Base-by-base conservation (phyloP, 2,329 filamentous ascomycete species). In the Exserohilum turcica region DNA sequence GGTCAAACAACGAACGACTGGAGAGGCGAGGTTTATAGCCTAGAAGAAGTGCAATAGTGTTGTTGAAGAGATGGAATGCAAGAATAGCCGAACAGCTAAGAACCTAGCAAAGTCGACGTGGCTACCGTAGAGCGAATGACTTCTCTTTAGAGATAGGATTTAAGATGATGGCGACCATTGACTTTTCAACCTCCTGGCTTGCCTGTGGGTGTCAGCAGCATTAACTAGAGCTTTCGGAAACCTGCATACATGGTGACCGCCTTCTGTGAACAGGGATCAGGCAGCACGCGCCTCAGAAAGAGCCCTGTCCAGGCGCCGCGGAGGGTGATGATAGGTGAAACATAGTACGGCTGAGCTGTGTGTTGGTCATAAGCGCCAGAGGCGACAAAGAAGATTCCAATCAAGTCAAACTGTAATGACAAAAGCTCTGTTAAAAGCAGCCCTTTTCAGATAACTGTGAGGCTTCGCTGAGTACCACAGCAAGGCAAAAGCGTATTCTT, bases 1-100 rank as follows among this genome's bases (percentile, higher is more conserved):
- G 44, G 27, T 51, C 54, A 57, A 48, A 47, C 46, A 35, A 39
- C 32, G 32, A 50, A 50, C 37, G 37, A 42, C 21, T 54, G 19
- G 51, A 47, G 51, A 31, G 39, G 33, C 42, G 50, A 46, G 33
- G 57, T 62, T 63, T 65, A 67, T 63, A 66, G 43, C 40, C 49
- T 15, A 52, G 56, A 55, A 21, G 33, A 54, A 47, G 45, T 39
- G 18, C 19, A n/a, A n/a, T 35, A 43, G 38, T 42, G 36, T 44
- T 33, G 10, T 31, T 5, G 21, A 27, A 28, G 37, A 29, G 18
- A 16, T 16, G 48, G 18, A 37, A 18, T 27, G 42, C 21, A 27
- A 28, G 35, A 15, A 24, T 35, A 29, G 28, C 18, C 33, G 24
- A 24, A 15, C 51, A 29, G 53, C 16, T 48, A 38, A 24, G 16